Conservation (phyloP, 805 yeast species). For the Hanseniaspora taiwanica region DNA sequence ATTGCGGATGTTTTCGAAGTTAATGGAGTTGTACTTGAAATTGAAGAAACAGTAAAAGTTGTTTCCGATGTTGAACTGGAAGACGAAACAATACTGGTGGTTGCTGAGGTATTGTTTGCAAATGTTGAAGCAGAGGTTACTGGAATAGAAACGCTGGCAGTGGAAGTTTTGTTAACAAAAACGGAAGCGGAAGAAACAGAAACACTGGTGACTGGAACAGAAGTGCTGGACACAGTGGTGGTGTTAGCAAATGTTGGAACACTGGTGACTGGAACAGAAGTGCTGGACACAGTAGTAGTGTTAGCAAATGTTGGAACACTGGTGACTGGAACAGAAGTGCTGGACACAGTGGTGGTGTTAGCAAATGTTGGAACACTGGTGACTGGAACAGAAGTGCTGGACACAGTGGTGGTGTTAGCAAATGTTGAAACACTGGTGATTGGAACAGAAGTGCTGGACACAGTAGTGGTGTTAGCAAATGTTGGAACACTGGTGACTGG, state of each 20-base stretch:
- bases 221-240: neutral
- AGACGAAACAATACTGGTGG: neutral
- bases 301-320: neutral
- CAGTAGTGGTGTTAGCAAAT: neutral
- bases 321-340: neutral
- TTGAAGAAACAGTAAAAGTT: neutral
- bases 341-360: too few relatives aligned
- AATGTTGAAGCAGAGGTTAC: neutral
- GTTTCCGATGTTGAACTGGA: neutral
- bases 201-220: neutral
- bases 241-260: neutral
- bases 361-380: too few relatives aligned
- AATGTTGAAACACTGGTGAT: too few relatives aligned
- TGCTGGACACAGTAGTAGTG: neutral
- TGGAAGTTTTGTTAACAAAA: too few relatives aligned
- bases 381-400: neutral
- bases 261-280: neutral
- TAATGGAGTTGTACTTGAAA: neutral
- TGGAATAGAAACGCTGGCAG: neutral
- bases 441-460: too few relatives aligned
- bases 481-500: neutral
- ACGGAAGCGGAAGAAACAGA: neutral
- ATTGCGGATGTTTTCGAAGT: neutral
- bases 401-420: too few relatives aligned
- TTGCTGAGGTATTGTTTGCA: neutral